These are phyloP conservation scores for Lepidium africanum DNA, from an alignment of 345 rosid genomes.

Conservation along the genomic window DNA sequence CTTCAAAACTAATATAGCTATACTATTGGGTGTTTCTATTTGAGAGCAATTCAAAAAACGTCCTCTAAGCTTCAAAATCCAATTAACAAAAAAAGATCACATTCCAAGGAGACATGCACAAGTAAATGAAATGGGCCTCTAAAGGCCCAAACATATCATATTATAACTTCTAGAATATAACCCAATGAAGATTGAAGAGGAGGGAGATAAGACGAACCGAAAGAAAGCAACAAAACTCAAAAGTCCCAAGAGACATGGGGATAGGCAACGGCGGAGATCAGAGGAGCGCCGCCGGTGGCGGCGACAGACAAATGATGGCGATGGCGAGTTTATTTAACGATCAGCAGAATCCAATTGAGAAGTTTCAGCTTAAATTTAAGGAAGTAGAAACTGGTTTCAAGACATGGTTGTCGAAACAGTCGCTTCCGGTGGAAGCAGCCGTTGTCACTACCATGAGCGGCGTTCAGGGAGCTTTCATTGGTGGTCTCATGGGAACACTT, in stretches of 20 bases:
- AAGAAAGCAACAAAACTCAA: background rate
- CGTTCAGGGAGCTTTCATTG: slow-evolving; percentile 76
- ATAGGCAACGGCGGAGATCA: slow-evolving; percentile 24
- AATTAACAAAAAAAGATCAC: too few relatives aligned
- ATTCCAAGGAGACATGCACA: too few relatives aligned
- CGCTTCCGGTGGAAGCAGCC: slow-evolving; percentile 68
- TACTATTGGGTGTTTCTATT: background rate
- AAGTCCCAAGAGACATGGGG: slow-evolving; percentile 31
- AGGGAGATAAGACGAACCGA: slow-evolving; percentile 20
- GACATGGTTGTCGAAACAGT: slow-evolving; percentile 74
- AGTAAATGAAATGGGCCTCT: background rate
- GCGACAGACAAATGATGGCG: slow-evolving; percentile 25
- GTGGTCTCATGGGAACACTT: slow-evolving; percentile 68
- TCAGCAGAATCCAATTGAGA: slow-evolving; percentile 50
- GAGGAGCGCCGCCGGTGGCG: background rate
- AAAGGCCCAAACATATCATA: background rate
- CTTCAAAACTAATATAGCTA: background rate
- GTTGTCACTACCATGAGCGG: slow-evolving; percentile 67
- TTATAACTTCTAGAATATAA: background rate
- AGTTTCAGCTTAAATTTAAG: slow-evolving; percentile 49
- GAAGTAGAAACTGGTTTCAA: slow-evolving; percentile 55
- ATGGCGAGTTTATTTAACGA: slow-evolving; percentile 32
- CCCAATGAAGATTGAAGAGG: background rate
- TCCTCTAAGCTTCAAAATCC: background rate
- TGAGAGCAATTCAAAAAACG: background rate